phyloP scores from a whole-genome alignment of 495 filamentous ascomycete genomes.

The Podospora appendiculata region DNA sequence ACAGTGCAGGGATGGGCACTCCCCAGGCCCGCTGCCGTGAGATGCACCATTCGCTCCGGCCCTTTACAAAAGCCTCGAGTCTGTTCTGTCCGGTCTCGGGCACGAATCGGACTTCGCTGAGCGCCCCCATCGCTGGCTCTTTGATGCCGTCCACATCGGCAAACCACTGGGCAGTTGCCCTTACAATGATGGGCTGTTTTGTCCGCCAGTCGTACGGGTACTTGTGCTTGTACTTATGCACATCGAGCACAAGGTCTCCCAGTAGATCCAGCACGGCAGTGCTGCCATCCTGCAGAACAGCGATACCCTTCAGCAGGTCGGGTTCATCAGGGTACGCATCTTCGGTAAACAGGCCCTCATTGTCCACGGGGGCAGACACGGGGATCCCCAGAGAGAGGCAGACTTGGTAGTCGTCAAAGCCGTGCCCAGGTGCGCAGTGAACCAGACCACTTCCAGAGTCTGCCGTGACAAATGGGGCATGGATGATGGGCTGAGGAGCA shows the following conservation, averaged over 20 bases:
- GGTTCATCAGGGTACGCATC: constrained; percentile 64
- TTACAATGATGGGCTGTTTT: constrained; percentile 80
- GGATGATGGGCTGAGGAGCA: constrained; percentile 58
- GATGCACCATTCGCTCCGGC: constrained; percentile 94
- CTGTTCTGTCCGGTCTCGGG: constrained; percentile 63
- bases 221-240: constrained; percentile 72
- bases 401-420: constrained; percentile 90
- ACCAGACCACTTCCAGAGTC: constrained; percentile 88
- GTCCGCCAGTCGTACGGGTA: constrained; percentile 98
- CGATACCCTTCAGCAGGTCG: constrained; percentile 39
- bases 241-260: constrained; percentile 49
- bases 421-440: constrained; percentile 89
- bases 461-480: constrained; percentile 78
- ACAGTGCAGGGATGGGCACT: constrained; percentile 88
- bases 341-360: constrained; percentile 67
- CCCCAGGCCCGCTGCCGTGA: constrained; percentile 97
- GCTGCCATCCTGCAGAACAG: constrained; percentile 51
- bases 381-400: constrained; percentile 59
- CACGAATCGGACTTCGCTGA: constrained; percentile 69
- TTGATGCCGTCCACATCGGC: constrained; percentile 84
- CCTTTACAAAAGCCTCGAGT: constrained; percentile 74
- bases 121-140: constrained; percentile 53
- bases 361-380: constrained; percentile 74
- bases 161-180: constrained; percentile 97
- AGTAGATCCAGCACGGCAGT: constrained; percentile 61